Conservation (phyloP, 1,284 basidiomycete genomes). For the Pseudozyma sp. region DNA sequence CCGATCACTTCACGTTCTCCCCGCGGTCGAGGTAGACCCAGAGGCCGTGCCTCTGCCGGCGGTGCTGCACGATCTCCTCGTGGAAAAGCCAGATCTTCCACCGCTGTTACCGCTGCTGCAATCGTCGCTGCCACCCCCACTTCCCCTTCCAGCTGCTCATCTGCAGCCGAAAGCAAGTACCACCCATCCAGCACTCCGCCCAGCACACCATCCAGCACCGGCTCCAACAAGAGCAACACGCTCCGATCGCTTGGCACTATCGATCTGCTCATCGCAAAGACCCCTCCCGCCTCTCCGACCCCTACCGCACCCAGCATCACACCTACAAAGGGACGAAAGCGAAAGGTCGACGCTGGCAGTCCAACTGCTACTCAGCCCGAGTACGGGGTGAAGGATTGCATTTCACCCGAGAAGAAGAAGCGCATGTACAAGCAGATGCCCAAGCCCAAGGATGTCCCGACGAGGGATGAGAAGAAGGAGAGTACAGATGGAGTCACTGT, state of each 20-base stretch:
- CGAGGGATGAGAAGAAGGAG: neutral
- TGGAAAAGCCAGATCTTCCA: neutral
- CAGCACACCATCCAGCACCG: neutral
- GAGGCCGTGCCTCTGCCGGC: neutral
- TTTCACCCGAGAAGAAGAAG: slow-evolving; percentile 17
- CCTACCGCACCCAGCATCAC: neutral
- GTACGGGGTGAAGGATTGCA: neutral
- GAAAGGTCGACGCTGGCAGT: slow-evolving; percentile 4
- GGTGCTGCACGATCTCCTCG: slow-evolving; percentile 3
- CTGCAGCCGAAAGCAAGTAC: neutral
- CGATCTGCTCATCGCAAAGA: neutral
- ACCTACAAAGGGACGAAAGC: slow-evolving; percentile 3
- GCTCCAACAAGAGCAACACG: too few relatives aligned
- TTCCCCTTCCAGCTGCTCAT: neutral
- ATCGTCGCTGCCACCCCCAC: neutral
- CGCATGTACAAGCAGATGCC: slow-evolving; percentile 7
- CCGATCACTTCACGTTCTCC: neutral
- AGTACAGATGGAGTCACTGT: neutral
- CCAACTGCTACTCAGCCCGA: neutral
- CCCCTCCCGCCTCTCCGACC: slow-evolving; percentile 11
- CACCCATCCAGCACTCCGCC: neutral
- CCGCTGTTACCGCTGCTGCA: neutral
- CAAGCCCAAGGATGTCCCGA: too few relatives aligned
- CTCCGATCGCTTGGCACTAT: too few relatives aligned
- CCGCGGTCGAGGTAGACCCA: neutral